Percentiles rank a stretch among this genome's conserved stretches.
These are phyloP conservation scores for Conringia planisiliqua DNA, from an alignment of 345 rosid species.

Conservation along the genomic window DNA sequence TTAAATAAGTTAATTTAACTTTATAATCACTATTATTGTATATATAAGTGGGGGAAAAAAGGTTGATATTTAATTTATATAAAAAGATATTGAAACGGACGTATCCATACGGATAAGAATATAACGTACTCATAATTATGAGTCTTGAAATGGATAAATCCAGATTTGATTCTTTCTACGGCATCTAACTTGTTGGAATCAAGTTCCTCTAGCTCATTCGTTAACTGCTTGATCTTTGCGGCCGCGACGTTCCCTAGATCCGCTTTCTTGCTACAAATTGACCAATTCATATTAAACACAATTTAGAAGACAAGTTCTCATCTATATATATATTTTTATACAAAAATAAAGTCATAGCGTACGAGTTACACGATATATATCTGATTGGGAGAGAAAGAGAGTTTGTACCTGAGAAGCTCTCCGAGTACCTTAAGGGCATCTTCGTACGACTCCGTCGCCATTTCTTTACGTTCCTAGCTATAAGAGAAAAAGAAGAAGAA, in stretches of 20 bases:
- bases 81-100: neutral
- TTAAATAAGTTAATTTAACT: neutral
- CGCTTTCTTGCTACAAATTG: constrained; percentile 49
- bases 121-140: constrained; percentile 75
- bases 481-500: neutral
- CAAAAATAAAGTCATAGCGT: neutral
- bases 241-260: constrained; percentile 68
- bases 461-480: neutral
- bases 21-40: neutral
- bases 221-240: constrained; percentile 67
- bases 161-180: constrained; percentile 56
- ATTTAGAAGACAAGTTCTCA: neutral
- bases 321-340: neutral
- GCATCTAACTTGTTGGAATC: constrained; percentile 47
- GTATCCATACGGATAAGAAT: neutral
- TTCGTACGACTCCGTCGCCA: constrained; percentile 25
- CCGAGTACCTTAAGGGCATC: constrained; percentile 20
- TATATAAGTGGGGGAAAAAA: neutral
- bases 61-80: neutral
- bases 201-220: constrained; percentile 61
- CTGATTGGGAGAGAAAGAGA: neutral
- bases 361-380: neutral
- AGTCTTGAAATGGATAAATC: constrained; percentile 68
- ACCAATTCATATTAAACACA: neutral
- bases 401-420: constrained; percentile 26